A percentile compares a stretch with the other conserved stretches of the same genome.
Conservation (phyloP, 78 protist genomes). For the Dictyostelium discoideum region DNA sequence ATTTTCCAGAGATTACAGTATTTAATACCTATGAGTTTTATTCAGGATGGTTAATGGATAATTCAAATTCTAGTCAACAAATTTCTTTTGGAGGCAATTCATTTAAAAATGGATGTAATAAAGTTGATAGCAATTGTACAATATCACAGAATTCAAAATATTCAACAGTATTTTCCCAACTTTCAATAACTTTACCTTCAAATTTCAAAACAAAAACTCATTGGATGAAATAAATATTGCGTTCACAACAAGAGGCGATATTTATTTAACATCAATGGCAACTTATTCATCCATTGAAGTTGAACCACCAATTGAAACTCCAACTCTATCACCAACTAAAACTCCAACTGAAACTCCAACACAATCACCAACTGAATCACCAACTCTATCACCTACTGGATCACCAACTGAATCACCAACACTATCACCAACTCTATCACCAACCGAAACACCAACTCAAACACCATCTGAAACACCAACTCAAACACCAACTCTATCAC, state of each 20-base stretch:
- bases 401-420: no score
- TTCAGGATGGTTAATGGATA: not conserved
- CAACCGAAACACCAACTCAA: no score
- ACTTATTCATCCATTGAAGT: no score
- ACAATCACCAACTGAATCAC: no score
- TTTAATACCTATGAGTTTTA: not conserved
- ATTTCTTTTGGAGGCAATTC: not conserved
- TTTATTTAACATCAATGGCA: not conserved
- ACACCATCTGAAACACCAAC: no score
- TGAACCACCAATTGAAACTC: no score
- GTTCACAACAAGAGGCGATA: not conserved
- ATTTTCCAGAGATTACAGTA: not conserved
- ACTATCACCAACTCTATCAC: no score
- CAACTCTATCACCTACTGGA: no score
- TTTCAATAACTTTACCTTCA: not conserved
- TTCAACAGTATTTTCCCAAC: not conserved
- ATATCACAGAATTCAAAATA: not conserved
- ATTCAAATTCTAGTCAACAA: not conserved
- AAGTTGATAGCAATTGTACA: not conserved
- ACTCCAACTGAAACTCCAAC: no score
- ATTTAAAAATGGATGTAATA: not conserved
- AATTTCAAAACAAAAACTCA: not conserved
- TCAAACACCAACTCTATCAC: no score
- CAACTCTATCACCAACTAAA: no score
- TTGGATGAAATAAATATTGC: not conserved